phyloP scores from a whole-genome alignment of 371 early-diverging fungal genomes.

The Rhizopus arrhizus region DNA sequence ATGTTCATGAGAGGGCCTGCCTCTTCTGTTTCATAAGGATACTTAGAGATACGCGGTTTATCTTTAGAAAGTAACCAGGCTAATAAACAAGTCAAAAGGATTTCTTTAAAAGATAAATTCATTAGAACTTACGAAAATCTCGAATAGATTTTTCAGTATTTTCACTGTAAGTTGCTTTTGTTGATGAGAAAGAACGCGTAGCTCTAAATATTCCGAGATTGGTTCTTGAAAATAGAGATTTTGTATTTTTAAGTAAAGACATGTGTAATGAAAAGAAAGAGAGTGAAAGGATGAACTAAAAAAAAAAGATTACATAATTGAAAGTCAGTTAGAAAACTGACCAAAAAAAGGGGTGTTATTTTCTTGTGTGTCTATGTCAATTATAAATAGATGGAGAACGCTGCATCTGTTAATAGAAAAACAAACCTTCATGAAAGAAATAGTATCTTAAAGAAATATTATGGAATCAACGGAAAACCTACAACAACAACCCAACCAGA shows the following conservation, averaged over 20 bases:
- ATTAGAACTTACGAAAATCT: slow-evolving; percentile 23
- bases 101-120: slow-evolving; percentile 2
- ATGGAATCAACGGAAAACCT: slow-evolving; percentile 33
- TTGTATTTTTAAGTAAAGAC: too few relatives aligned
- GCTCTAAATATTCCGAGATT: neutral
- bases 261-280: neutral
- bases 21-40: slow-evolving; percentile 53
- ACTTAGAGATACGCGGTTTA: slow-evolving; percentile 51
- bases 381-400: slow-evolving; percentile 9
- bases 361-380: neutral
- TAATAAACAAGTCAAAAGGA: slow-evolving; percentile 15
- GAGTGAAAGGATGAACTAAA: neutral
- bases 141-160: slow-evolving; percentile 1
- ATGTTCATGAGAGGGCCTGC: slow-evolving; percentile 39
- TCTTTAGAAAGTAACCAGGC: slow-evolving; percentile 56
- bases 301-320: too few relatives aligned
- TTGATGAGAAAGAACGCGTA: neutral
- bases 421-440: slow-evolving; percentile 32
- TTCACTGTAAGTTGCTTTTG: too few relatives aligned
- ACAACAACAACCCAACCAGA: slow-evolving; percentile 4
- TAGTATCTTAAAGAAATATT: slow-evolving; percentile 40
- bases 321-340: neutral
- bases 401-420: neutral
- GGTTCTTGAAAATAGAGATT: neutral
- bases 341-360: too few relatives aligned